Evolutionary conservation across 345 rosid genomes (phyloP), one percentile per base, ranked within the genome.

Genomic region (Eucalyptus viminalis): DNA sequence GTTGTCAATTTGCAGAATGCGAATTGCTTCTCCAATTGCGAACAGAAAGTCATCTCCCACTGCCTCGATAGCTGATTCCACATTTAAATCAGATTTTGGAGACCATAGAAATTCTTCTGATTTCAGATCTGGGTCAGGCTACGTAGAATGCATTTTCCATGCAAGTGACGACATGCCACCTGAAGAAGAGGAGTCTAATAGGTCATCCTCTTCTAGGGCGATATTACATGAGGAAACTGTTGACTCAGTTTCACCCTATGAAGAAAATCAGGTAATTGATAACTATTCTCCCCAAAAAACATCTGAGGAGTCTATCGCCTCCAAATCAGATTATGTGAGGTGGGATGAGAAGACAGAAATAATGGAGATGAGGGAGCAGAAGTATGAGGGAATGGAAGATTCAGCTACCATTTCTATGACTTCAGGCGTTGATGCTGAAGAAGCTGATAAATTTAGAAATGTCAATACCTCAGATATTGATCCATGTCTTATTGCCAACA

Each of bases 271-370:
- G 88, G 90, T 89, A 86, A 89, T 86, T 22, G 90, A 92, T 80
- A 92, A 91, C 86, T 90, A 49, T 90, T 91, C 90, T 72, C 91
- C 89, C 88, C 86, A 49, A 83, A 87, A 89, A 92, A 94, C 93
- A 65, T 92, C 92, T 8, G 92, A 91, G 86, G 93, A 93, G 89
- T 91, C 65, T 88, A 86, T 91, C 89, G 91, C 88, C 65, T 93
- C 86, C 62, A 90, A 92, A 80, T 93, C 96, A 88, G 90, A 95
- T 91, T 92, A 91, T 91, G 95, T 94, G 89, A 92, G 90, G 14
- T 95, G 97, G 99, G 99, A 95, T 91, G 98, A 97, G 92, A 97
- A 97, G 93, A 93, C 89, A 37, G 99, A 97, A 93, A 91, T 94
- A 90, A 90, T 94, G 92, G 94, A 93, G 91, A 91, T 91, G 49